Percentiles rank a stretch among this genome's conserved stretches.
Evolutionary conservation across 257 asterid genomes (phyloP).

Genomic region (Lycium ferocissimum): DNA sequence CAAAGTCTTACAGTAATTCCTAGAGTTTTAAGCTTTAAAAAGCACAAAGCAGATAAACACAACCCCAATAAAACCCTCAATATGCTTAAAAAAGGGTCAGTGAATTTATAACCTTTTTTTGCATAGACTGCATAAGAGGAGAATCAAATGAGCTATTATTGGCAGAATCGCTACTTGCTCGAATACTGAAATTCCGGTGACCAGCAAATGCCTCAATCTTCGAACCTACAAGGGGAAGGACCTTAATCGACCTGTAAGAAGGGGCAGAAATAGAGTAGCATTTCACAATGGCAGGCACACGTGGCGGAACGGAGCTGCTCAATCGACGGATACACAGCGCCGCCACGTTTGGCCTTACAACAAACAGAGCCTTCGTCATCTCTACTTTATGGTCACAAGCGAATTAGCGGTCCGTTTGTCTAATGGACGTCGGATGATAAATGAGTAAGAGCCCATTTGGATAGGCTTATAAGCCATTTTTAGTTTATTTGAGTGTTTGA

Average conservation of each 20-base stretch:
- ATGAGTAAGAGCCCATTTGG: no score
- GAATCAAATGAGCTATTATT: constrained; percentile 53
- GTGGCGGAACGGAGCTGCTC: constrained; percentile 41
- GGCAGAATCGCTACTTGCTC: constrained; percentile 54
- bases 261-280: neutral
- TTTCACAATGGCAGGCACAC: constrained; percentile 34
- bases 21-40: neutral
- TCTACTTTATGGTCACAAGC: neutral
- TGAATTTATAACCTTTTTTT: constrained; percentile 64
- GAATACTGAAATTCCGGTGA: constrained; percentile 58
- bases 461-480: no score
- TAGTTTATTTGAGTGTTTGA: no score
- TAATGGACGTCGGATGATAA: neutral
- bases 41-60: neutral
- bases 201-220: neutral
- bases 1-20: neutral
- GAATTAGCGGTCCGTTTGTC: neutral
- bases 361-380: constrained; percentile 55
- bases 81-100: neutral
- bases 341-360: constrained; percentile 59
- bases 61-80: neutral
- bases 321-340: constrained; percentile 46
- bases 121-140: constrained; percentile 78
- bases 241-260: constrained; percentile 34
- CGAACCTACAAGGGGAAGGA: constrained; percentile 28